A percentile compares a stretch with the other conserved stretches of the same genome.
phyloP scores from a whole-genome alignment of 805 yeast species.

The Ogataea zsoltii region DNA sequence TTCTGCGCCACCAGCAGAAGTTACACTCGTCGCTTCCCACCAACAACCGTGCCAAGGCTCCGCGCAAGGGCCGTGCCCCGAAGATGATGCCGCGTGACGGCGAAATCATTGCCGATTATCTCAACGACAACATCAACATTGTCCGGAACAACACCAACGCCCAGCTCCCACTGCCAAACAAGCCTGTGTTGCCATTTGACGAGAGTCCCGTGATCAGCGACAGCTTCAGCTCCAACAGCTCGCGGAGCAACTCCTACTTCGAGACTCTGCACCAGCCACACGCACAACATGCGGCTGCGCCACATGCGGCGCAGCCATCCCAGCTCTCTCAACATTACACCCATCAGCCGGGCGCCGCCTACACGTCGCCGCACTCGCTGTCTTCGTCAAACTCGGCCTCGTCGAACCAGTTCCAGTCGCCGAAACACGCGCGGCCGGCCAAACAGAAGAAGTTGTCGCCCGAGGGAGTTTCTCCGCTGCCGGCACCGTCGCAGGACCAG shows the following conservation, averaged over 20 bases:
- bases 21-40: slow-evolving; percentile 63
- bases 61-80: slow-evolving; percentile 34
- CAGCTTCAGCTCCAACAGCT: slow-evolving; percentile 13
- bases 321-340: slow-evolving; percentile 5
- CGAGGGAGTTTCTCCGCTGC: slow-evolving; percentile 14
- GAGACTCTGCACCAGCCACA: slow-evolving; percentile 14
- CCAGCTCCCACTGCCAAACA: slow-evolving; percentile 43
- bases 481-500: neutral
- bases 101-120: slow-evolving; percentile 36
- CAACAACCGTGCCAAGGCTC: slow-evolving; percentile 33
- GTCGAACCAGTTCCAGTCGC: slow-evolving; percentile 18
- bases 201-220: slow-evolving; percentile 16
- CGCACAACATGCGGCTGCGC: too few species aligned
- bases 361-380: slow-evolving; percentile 22
- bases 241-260: slow-evolving; percentile 17
- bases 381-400: slow-evolving; percentile 19
- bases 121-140: slow-evolving; percentile 52
- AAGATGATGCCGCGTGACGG: slow-evolving; percentile 29
- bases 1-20: slow-evolving; percentile 92
- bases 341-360: neutral
- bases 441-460: slow-evolving; percentile 18
- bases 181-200: slow-evolving; percentile 2
- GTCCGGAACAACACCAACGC: slow-evolving; percentile 52
- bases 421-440: slow-evolving; percentile 14
- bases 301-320: slow-evolving; percentile 9